A percentile compares a stretch with the other conserved stretches of the same genome.
Evolutionary conservation across 352 stramenopile genomes (phyloP).

Genomic region (Globisporangium iwayamae): DNA sequence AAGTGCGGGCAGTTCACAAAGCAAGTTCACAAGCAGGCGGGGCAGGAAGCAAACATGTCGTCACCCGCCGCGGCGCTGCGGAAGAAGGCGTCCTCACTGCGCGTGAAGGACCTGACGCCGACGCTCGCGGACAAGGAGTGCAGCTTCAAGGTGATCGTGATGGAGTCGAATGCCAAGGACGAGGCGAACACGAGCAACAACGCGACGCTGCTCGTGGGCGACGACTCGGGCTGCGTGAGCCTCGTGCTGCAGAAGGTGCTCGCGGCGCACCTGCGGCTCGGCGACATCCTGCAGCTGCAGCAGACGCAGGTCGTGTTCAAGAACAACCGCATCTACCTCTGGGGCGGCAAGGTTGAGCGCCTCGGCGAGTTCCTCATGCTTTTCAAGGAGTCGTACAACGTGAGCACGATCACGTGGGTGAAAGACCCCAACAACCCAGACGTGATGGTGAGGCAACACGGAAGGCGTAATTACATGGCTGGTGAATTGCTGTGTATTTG

Average conservation of each 20-base stretch:
- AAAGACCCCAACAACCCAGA: constrained; percentile 77
- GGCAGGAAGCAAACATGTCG: background rate
- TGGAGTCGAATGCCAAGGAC: constrained; percentile 83
- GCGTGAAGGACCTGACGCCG: constrained; percentile 73
- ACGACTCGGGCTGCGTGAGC: constrained; percentile 78
- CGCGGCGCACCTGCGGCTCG: constrained; percentile 62
- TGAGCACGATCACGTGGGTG: constrained; percentile 81
- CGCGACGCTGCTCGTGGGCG: constrained; percentile 77
- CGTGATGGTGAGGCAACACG: constrained; percentile 30
- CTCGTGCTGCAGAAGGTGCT: constrained; percentile 74
- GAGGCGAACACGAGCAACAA: constrained; percentile 70
- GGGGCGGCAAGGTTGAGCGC: constrained; percentile 77
- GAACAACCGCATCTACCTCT: constrained; percentile 74
- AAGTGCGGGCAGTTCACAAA: background rate
- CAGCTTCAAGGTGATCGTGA: constrained; percentile 74
- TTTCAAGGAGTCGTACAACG: constrained; percentile 81
- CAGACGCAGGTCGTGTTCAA: constrained; percentile 77
- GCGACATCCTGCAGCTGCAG: constrained; percentile 70
- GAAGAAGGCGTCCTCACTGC: constrained; percentile 56
- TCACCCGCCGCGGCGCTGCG: constrained; percentile 19
- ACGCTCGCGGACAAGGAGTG: constrained; percentile 55
- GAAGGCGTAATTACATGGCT: too few species aligned
- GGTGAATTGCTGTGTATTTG: too few species aligned
- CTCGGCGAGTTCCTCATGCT: constrained; percentile 83
- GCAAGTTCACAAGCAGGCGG: too few species aligned